Percentiles rank a stretch among this genome's conserved stretches.
phyloP scores from a whole-genome alignment of 2,329 filamentous ascomycete species.

The Rasamsonia emersonii region DNA sequence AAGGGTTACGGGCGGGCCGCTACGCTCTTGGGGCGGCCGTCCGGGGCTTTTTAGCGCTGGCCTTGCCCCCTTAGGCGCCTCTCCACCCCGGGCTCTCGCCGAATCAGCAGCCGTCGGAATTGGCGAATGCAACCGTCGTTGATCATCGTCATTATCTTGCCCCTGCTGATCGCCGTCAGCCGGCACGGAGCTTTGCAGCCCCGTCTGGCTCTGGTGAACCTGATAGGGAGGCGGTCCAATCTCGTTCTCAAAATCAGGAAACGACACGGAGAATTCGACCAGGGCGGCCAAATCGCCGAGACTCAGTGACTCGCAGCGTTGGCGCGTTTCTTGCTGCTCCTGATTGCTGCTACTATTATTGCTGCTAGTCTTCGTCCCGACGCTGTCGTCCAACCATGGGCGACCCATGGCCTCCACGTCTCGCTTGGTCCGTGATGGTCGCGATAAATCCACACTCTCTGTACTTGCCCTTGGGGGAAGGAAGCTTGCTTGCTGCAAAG shows the following conservation, averaged over 20 bases:
- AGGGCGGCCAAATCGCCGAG: conserved; percentile 25
- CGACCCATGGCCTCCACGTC: conserved; percentile 31
- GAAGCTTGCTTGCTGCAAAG: conserved; percentile 24
- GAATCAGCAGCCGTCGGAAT: neutral
- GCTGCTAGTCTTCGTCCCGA: conserved; percentile 10
- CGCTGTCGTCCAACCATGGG: conserved; percentile 26
- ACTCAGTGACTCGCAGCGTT: conserved; percentile 13
- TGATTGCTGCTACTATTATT: neutral
- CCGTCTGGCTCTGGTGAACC: conserved; percentile 4
- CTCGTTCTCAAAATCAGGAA: conserved; percentile 9
- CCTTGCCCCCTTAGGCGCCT: neutral
- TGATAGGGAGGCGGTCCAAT: conserved; percentile 8
- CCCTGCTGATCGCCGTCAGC: neutral
- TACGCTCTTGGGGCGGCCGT: neutral
- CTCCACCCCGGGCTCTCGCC: neutral
- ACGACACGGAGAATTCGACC: conserved; percentile 23
- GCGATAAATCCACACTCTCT: conserved; percentile 14
- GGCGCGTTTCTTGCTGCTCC: neutral
- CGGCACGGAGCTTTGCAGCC: too few relatives aligned
- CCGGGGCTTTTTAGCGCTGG: conserved; percentile 2
- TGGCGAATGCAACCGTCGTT: too few relatives aligned
- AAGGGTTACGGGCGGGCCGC: too few relatives aligned
- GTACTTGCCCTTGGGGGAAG: too few relatives aligned
- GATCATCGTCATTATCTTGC: conserved; percentile 1
- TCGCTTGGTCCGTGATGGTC: conserved; percentile 18